Base-by-base conservation (phyloP, 78 protist species). In the Dictyostelium purpureum region DNA sequence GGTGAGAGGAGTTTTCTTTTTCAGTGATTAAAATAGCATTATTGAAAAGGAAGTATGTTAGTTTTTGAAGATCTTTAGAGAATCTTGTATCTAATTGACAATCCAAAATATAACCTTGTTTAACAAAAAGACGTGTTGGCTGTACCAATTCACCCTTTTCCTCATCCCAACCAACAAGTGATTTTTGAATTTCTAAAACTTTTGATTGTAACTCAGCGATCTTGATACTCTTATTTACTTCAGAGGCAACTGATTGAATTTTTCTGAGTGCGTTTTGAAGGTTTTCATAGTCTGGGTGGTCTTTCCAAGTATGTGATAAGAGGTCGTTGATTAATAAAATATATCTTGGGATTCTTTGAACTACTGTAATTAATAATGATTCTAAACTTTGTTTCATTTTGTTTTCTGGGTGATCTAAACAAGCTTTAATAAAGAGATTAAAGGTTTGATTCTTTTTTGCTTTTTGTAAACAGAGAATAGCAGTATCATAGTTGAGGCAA, bases 391-490 rank as follows among this genome's bases (percentile, higher is more conserved):
- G 90, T 42, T 61, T 82, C 75, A 51, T 70, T 26, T 70, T 42
- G 42, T 82, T 82, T 40, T 82, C 90, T 40, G 89, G 89, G 40
- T 82, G 90, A 21, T 82, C 90, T n/a, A 82, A 40, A 56, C 75
- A 61, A 14, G 73, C 79, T 35, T 82, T 82, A 14, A 82, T 82
- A 45, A 82, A 82, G 56, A 82, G 11, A 2, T 35, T 14, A 9
- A 82, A 70, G 3, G 54, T 82, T 37, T 82, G 79, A 42, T 70
- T 82, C 45, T 82, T 82, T 63, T 82, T 82, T 0, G 90, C 90
- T 6, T 56, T 49, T 40, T 82, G 90, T 4, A 82, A 47, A 70
- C 90, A 82, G 0, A 67, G 61, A 19, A 82, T 82, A 0, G 90
- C 90, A 0, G 37, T 33, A 40, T 82, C 90, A 69, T 82, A 82